Evolutionary conservation across 768 basidiomycete genomes (phyloP).

Genomic region (Sporobolomyces roseus): DNA sequence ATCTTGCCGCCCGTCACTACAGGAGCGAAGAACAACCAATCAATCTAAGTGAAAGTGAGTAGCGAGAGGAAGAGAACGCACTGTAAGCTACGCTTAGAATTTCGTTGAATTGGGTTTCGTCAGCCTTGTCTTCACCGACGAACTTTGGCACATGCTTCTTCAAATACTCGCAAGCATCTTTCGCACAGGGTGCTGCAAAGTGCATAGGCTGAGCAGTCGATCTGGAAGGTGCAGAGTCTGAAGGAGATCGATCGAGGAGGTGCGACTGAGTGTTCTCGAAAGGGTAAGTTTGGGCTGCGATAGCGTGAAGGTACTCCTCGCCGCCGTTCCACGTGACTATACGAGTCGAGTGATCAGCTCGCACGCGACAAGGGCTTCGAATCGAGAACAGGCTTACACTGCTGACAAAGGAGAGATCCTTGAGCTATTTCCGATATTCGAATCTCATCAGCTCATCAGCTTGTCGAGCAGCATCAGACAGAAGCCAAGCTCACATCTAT

Average conservation of each 20-base stretch:
- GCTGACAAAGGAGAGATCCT: slow-evolving; percentile 23
- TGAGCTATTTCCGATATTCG: not conserved
- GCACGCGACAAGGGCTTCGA: no score
- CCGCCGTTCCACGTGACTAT: slow-evolving; percentile 30
- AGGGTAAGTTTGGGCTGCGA: slow-evolving; percentile 42
- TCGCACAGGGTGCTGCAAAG: slow-evolving; percentile 21
- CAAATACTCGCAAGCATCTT: slow-evolving; percentile 19
- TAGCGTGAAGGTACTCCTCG: slow-evolving; percentile 43
- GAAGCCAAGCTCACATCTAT: slow-evolving; percentile 1
- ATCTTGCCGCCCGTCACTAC: slow-evolving; percentile 36
- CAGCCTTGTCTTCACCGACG: not conserved
- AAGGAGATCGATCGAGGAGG: not conserved
- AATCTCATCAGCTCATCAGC: no score
- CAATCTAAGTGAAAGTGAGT: no score
- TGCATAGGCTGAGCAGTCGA: not conserved
- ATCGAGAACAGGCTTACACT: slow-evolving; percentile 10
- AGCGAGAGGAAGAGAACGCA: no score
- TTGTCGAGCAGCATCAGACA: not conserved
- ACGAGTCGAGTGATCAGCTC: no score
- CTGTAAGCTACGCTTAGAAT: slow-evolving; percentile 42
- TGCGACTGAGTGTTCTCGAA: slow-evolving; percentile 41
- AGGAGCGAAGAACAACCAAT: no score
- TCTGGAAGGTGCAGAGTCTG: no score
- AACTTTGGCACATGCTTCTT: slow-evolving; percentile 20
- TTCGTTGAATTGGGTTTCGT: slow-evolving; percentile 45